These are phyloP conservation scores for Claviceps arundinis DNA, from an alignment of 2,329 filamentous ascomycete species.

Conservation along the genomic window DNA sequence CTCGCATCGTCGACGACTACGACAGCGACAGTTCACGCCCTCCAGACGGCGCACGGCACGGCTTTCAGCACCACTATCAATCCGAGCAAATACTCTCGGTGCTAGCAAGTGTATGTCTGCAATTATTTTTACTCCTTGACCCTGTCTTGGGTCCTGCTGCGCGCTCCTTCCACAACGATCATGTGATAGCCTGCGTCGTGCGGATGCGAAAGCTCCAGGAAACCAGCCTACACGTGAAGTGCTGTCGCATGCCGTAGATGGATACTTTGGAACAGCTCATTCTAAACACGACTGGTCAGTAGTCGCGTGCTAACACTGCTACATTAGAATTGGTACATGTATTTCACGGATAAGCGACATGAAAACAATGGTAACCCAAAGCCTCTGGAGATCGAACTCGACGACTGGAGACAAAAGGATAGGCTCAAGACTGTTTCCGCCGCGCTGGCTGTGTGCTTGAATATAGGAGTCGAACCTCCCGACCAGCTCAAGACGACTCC, in stretches of 20 bases:
- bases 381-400: conserved; percentile 49
- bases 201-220: neutral
- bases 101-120: conserved; percentile 56
- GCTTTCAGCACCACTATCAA: conserved; percentile 85
- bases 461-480: conserved; percentile 93
- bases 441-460: conserved; percentile 84
- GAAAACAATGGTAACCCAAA: conserved; percentile 86
- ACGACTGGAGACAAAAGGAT: conserved; percentile 97
- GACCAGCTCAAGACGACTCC: conserved; percentile 94
- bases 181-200: conserved; percentile 2
- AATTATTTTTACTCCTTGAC: neutral
- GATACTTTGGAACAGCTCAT: neutral
- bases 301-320: conserved; percentile 2
- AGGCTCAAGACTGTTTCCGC: conserved; percentile 93
- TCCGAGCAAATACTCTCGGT: conserved; percentile 80
- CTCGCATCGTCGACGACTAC: conserved; percentile 27
- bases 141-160: neutral
- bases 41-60: conserved; percentile 55
- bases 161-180: conserved; percentile 1
- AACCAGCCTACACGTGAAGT: neutral
- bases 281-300: neutral
- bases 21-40: conserved; percentile 29
- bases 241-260: neutral
- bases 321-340: conserved; percentile 92
- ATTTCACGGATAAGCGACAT: conserved; percentile 95